Percentiles rank a stretch among this genome's conserved stretches.
Evolutionary conservation across 139 green algal species (phyloP).

Genomic region (Coccomyxa sp.): DNA sequence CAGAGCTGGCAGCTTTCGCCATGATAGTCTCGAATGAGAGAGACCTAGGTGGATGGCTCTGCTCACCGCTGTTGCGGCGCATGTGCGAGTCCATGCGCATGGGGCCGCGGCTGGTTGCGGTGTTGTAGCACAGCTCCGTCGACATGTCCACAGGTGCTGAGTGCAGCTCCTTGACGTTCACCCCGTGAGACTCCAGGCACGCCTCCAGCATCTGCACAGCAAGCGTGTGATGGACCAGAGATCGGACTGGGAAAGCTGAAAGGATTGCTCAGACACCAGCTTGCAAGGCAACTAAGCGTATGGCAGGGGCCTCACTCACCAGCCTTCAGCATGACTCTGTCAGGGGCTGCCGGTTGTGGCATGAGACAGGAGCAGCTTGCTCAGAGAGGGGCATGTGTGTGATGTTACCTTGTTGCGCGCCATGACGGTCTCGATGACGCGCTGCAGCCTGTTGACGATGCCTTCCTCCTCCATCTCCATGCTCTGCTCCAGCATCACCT

Average conservation of each 20-base stretch:
- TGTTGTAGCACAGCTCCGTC: conserved; percentile 22
- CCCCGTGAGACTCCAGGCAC: conserved; percentile 12
- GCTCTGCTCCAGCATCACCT: conserved; percentile 43
- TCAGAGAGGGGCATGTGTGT: neutral
- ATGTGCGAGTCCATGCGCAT: neutral
- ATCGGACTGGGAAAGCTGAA: neutral
- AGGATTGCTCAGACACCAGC: neutral
- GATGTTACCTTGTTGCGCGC: conserved; percentile 33
- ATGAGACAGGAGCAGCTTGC: neutral
- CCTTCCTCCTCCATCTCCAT: conserved; percentile 62
- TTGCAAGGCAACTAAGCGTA: neutral
- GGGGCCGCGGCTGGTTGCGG: neutral
- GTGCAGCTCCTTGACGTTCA: conserved; percentile 20
- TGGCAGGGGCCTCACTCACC: no score
- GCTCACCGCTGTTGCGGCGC: neutral
- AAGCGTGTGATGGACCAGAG: neutral
- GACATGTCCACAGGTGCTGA: conserved; percentile 7
- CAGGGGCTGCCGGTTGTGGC: neutral
- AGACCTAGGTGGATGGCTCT: neutral
- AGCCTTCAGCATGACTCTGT: neutral
- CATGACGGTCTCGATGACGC: conserved; percentile 58
- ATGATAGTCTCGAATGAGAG: neutral
- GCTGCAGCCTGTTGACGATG: conserved; percentile 71
- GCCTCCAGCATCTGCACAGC: conserved; percentile 7
- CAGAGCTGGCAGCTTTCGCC: neutral